Evolutionary conservation across 768 basidiomycete species (phyloP), one percentile per base, ranked within the genome.

Genomic region (Lactarius psammicola): DNA sequence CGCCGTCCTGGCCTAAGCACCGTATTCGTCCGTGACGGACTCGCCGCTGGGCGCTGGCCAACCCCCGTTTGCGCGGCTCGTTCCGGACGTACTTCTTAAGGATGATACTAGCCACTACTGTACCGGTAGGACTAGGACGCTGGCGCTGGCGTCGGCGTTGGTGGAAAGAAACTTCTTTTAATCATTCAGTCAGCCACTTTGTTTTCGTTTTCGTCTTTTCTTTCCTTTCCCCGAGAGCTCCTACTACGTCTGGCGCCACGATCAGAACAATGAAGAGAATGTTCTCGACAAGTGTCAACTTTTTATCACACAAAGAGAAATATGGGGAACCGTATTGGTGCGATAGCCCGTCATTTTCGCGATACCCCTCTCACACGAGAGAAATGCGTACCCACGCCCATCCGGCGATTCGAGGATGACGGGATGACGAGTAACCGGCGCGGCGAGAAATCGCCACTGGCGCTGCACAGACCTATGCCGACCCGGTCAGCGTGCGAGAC

Each of bases 11-110:
- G 54, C 10, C 30, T 20, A 9, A 49, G 30, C 17, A 31, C 53
- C 18, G 17, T 18, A 33, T 71, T 67, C 70, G 26, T 73, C 71
- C 13, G 62, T 65, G 56, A 36, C 68, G n/a, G 63, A 67, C 36
- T 44, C 60, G 15, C 51, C 66, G 49, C 49, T 49, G 11, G 15
- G 44, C 66, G 49, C 49, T 49, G 11, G 49, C n/a, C 11, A n/a
- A 11, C 44, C 40, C 5, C 40, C 40, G 44, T 51, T 26, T 51
- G 46, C 49, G 49, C 49, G 49, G 49, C 23, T 51, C 1, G 49
- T 28, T 26, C 49, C 49, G 49, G 49, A 26, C 23, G 23, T 26
- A 15, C 13, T 51, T 26, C 26, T 11, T n/a, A n/a, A n/a, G n/a
- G 2, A 46, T 46, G n/a, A 23, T 46, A 46, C n/a, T 51, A 51